Base-by-base conservation (phyloP, 495 filamentous ascomycete genomes). In the Aspergillus conjunctus region DNA sequence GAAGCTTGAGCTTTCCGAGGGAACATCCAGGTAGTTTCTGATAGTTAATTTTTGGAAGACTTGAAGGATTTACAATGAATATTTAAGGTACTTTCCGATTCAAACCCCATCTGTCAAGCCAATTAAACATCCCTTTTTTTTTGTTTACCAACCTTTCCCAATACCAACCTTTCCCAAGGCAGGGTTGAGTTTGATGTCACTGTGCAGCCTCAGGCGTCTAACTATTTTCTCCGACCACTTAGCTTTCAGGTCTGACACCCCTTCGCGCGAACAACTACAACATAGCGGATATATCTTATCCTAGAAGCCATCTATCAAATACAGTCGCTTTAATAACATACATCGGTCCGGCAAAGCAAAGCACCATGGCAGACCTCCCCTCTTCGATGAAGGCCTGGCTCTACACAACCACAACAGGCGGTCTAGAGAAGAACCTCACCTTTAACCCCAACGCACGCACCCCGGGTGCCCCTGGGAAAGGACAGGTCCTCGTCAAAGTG, bases 321-420 rank as follows among this genome's bases (percentile, higher is more conserved):
- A 20, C 11, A 48, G 22, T 37, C 45, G 14, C 22, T 12, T 44
- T 43, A 46, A 18, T 30, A 39, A 26, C 37, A 41, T 32, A 41
- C 39, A 56, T 14, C 22, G 51, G 18, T 15, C 46, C 22, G 33
- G 56, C 41, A 63, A n/a, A 26, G 26, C 26, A 48, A 46, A 68
- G 65, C 60, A 18, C 66, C 21, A 48, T 63, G 22, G 48, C 50
- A 39, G 10, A 51, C 20, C 64, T 71, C 15, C 71, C 77, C 7
- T 43, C 70, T 59, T 77, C 74, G 46, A 90, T 90, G 86, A 77
- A 75, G 63, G 84, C 83, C 39, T 90, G 87, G 86, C 78, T 87
- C 37, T 90, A 83, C 75, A 70, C 60, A 49, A 68, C 64, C 61
- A 75, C 81, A n/a, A 48, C 61, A 12, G 72, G 71, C 44, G 78